These are phyloP conservation scores for Apophysomyces variabilis DNA, from an alignment of 371 early-diverging fungal genomes.

Conservation along the genomic window DNA sequence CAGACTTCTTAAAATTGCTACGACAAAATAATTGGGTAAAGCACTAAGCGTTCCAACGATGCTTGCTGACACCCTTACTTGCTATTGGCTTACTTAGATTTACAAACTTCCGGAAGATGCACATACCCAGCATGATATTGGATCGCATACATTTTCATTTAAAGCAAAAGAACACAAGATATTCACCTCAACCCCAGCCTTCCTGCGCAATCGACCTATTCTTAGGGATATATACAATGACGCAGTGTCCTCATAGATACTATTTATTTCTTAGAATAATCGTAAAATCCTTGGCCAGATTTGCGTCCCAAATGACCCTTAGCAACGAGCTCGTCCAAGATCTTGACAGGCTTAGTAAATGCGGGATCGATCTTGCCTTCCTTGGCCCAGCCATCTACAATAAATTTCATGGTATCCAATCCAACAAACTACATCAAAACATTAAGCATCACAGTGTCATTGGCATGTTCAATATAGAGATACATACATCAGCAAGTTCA, in stretches of 20 bases:
- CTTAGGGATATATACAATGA: conserved; percentile 34
- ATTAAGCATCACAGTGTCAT: not conserved
- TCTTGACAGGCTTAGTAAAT: conserved; percentile 69
- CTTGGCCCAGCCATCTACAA: conserved; percentile 88
- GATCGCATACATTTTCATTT: conserved; percentile 7
- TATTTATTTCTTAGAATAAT: conserved; percentile 58
- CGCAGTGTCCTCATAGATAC: conserved; percentile 9
- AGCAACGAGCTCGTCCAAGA: conserved; percentile 77
- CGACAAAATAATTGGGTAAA: conserved; percentile 56
- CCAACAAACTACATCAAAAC: conserved; percentile 82
- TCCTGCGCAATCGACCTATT: conserved; percentile 30
- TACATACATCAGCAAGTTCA: conserved; percentile 86
- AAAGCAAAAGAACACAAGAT: conserved; percentile 19
- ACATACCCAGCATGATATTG: conserved; percentile 16
- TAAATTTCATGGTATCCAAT: conserved; percentile 94
- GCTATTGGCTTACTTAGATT: conserved; percentile 12
- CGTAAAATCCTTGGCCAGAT: conserved; percentile 89
- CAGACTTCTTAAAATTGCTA: conserved; percentile 55
- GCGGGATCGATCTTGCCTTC: conserved; percentile 73
- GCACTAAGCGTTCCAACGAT: not conserved
- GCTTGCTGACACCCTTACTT: too few species aligned
- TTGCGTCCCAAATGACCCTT: conserved; percentile 88
- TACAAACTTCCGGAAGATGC: conserved; percentile 28
- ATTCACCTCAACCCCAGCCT: conserved; percentile 16
- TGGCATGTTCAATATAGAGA: not conserved